Evolutionary conservation across 257 asterid genomes (phyloP).

Genomic region (Nicotiana otophora): DNA sequence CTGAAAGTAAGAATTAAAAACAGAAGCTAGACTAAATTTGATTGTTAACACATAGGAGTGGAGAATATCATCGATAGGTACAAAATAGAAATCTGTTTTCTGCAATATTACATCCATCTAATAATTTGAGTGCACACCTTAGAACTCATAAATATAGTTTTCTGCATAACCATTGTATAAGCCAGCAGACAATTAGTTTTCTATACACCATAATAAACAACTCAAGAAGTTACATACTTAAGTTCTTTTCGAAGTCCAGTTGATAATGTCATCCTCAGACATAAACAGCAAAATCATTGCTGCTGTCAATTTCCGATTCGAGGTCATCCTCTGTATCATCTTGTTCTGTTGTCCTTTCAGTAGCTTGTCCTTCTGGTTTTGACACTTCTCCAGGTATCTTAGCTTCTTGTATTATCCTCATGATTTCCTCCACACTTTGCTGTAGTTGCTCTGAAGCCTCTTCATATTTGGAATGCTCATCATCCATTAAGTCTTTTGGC

Average conservation of each 20-base stretch:
- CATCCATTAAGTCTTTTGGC: slow-evolving; percentile 71
- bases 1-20: not conserved
- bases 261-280: not conserved
- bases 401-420: slow-evolving; percentile 80
- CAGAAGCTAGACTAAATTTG: not conserved
- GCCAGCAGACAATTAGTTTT: not conserved
- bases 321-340: slow-evolving; percentile 29
- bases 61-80: not conserved
- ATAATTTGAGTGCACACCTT: slow-evolving; percentile 2
- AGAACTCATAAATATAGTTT: not conserved
- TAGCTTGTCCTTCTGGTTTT: slow-evolving; percentile 11
- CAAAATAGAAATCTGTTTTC: not conserved
- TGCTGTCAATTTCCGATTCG: slow-evolving; percentile 32
- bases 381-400: slow-evolving; percentile 21
- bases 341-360: slow-evolving; percentile 12
- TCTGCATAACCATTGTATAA: not conserved
- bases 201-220: not conserved
- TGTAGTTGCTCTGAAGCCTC: slow-evolving; percentile 43
- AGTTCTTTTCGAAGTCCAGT: not conserved
- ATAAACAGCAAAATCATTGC: slow-evolving; percentile 21
- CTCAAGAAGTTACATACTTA: not conserved
- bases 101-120: not conserved
- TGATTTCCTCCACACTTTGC: slow-evolving; percentile 74
- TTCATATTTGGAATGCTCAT: slow-evolving; percentile 44
- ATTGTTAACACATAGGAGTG: not conserved